phyloP scores from a whole-genome alignment of 768 basidiomycete genomes.

The Termitomyces sp. region DNA sequence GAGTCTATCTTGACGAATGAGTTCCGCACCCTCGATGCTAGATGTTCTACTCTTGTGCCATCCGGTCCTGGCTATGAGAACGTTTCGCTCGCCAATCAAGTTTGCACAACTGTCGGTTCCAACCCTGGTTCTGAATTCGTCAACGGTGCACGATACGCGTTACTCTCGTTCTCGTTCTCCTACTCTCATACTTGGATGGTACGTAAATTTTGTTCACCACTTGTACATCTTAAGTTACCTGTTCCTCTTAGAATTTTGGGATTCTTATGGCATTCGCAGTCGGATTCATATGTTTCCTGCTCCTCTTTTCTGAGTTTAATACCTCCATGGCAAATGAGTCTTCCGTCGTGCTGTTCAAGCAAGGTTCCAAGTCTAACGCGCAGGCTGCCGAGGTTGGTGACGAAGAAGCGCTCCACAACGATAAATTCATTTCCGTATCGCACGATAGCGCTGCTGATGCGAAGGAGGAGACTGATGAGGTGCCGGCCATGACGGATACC shows the following conservation, averaged over 20 bases:
- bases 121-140: slow-evolving; percentile 55
- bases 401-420: slow-evolving; percentile 30
- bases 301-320: slow-evolving; percentile 57
- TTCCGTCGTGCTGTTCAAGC: slow-evolving; percentile 61
- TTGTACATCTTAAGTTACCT: neutral
- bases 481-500: slow-evolving; percentile 34
- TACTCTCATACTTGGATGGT: slow-evolving; percentile 24
- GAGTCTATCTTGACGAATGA: slow-evolving; percentile 79
- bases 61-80: slow-evolving; percentile 60
- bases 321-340: slow-evolving; percentile 33
- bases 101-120: slow-evolving; percentile 71
- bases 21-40: slow-evolving; percentile 65
- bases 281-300: slow-evolving; percentile 48
- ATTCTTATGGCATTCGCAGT: slow-evolving; percentile 63
- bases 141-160: slow-evolving; percentile 49
- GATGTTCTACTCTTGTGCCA: slow-evolving; percentile 57
- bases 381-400: slow-evolving; percentile 24
- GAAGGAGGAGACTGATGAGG: slow-evolving; percentile 32
- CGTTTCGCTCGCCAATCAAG: slow-evolving; percentile 59
- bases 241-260: slow-evolving; percentile 50
- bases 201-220: neutral
- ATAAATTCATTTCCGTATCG: slow-evolving; percentile 18
- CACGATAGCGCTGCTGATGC: slow-evolving; percentile 14
- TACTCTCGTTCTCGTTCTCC: slow-evolving; percentile 45
- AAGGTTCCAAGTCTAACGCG: slow-evolving; percentile 31